Evolutionary conservation across 208 protist species (phyloP).

Genomic region (Trypanosoma avium): DNA sequence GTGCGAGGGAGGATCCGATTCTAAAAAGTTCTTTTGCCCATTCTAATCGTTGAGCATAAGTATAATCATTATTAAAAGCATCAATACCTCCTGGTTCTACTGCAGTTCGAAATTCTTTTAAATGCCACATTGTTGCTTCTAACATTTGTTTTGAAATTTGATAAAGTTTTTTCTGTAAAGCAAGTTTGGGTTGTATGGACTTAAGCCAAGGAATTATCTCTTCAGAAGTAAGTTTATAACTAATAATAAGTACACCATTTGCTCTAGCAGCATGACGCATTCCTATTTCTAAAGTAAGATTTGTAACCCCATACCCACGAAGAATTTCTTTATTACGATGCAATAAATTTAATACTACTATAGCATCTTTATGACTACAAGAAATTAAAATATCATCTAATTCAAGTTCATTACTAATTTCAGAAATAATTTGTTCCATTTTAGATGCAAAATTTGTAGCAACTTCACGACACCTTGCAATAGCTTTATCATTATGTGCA

Average conservation of each 20-base stretch:
- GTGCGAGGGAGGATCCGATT: conserved; percentile 69
- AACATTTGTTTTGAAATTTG: conserved; percentile 82
- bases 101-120: conserved; percentile 84
- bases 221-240: conserved; percentile 39
- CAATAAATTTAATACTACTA: conserved; percentile 63
- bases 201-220: conserved; percentile 72
- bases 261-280: conserved; percentile 73
- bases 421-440: conserved; percentile 81
- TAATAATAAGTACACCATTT: conserved; percentile 89
- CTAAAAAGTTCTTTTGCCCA: conserved; percentile 90
- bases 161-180: conserved; percentile 84
- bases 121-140: conserved; percentile 89
- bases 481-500: conserved; percentile 64
- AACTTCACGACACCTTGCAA: conserved; percentile 48
- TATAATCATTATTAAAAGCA: conserved; percentile 87
- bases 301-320: conserved; percentile 62
- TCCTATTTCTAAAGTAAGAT: conserved; percentile 83
- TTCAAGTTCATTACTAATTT: conserved; percentile 68
- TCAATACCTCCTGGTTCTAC: conserved; percentile 82
- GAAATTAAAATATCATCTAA: conserved; percentile 91
- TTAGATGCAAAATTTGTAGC: conserved; percentile 52
- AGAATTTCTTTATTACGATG: conserved; percentile 78
- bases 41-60: conserved; percentile 84
- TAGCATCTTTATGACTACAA: conserved; percentile 75
- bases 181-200: conserved; percentile 67